Percentiles rank a stretch among this genome's conserved stretches.
Evolutionary conservation across 371 early-diverging fungal species (phyloP).

Genomic region (Globomyces sp.): DNA sequence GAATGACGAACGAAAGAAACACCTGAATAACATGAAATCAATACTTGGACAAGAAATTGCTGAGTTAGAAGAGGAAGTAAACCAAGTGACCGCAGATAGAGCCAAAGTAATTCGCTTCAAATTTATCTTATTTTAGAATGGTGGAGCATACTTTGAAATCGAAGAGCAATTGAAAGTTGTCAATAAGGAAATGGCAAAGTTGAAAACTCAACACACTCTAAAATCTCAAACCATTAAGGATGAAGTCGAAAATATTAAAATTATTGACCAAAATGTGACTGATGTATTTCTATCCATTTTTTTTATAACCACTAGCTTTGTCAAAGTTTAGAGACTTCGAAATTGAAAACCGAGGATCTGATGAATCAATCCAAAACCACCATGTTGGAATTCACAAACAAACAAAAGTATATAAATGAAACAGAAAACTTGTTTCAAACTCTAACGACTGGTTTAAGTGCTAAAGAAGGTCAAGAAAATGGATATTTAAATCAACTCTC

Average conservation of each 20-base stretch:
- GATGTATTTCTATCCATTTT: constrained; percentile 1
- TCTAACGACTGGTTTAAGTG: constrained; percentile 87
- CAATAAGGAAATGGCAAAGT: constrained; percentile 71
- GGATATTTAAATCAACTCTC: constrained; percentile 91
- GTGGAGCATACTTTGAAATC: constrained; percentile 60
- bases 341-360: constrained; percentile 6
- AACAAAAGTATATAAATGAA: constrained; percentile 52
- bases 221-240: constrained; percentile 71
- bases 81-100: constrained; percentile 21
- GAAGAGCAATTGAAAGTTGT: constrained; percentile 70
- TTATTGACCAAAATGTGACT: background rate
- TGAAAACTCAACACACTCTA: constrained; percentile 78
- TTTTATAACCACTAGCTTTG: background rate
- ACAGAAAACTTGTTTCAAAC: constrained; percentile 89
- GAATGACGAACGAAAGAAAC: constrained; percentile 21
- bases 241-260: constrained; percentile 52
- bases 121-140: constrained; percentile 44
- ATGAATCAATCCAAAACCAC: constrained; percentile 42
- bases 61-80: constrained; percentile 28
- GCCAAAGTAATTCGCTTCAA: background rate
- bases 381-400: constrained; percentile 10
- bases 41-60: constrained; percentile 24
- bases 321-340: background rate
- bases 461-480: constrained; percentile 86
- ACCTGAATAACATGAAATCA: constrained; percentile 25